Conservation (phyloP, 805 yeast genomes). For the Schizosaccharomyces lindneri region DNA sequence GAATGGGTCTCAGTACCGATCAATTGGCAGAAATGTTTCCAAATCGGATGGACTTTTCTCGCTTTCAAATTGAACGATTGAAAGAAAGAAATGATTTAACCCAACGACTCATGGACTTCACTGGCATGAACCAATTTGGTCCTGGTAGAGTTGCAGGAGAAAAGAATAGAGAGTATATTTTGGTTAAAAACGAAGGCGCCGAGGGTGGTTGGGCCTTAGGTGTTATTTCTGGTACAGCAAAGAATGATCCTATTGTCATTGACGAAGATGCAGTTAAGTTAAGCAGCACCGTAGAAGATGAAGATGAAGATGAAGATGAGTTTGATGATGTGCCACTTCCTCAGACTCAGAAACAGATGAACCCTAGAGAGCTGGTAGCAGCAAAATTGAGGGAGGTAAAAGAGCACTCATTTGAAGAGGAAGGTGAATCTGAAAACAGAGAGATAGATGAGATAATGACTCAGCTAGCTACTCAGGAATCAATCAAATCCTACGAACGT, state of each 20-base stretch:
- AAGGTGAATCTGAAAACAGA: background rate
- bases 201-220: constrained; percentile 3
- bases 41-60: constrained; percentile 67
- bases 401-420: background rate
- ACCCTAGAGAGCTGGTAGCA: background rate
- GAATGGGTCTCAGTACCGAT: constrained; percentile 88
- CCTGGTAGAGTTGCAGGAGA: constrained; percentile 60
- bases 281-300: constrained; percentile 9
- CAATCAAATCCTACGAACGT: too few relatives aligned
- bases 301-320: constrained; percentile 25
- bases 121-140: constrained; percentile 40
- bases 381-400: background rate
- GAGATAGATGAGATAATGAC: background rate
- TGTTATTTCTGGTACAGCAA: background rate
- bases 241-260: constrained; percentile 1
- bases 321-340: constrained; percentile 44
- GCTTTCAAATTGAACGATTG: constrained; percentile 79
- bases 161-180: constrained; percentile 44
- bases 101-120: constrained; percentile 57
- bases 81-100: constrained; percentile 76
- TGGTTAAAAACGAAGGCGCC: constrained; percentile 36
- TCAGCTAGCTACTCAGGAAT: constrained; percentile 5
- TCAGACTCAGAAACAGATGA: background rate
- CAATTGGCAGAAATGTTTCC: constrained; percentile 67
- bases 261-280: constrained; percentile 4